Base-by-base conservation (phyloP, 805 yeast species). In the Zygosaccharomyces siamensis region DNA sequence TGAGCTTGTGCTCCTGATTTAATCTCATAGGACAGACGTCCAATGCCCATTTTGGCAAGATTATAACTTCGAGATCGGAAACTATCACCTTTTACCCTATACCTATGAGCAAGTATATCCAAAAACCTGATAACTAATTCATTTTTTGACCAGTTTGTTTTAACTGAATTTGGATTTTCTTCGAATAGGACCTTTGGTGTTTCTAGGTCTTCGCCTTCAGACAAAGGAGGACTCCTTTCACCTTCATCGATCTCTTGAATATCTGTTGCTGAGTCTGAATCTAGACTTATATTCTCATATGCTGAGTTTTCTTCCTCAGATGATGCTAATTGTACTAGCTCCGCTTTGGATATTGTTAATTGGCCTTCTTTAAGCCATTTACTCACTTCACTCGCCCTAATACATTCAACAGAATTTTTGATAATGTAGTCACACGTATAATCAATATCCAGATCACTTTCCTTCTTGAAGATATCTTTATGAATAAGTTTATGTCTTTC, bases 51-150 rank as follows among this genome's bases (percentile, higher is more conserved):
- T 18, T 48, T 53, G 14, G 68, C 68, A 11, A 64, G 43, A 40
- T 50, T 55, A 43, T 66, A 66, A 36, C 67, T 52, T 45, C 64
- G 57, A 7, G 62, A 47, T 16, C 69, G 52, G 43, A 54, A 63
- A 30, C 33, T 40, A 46, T 66, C 69, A 5, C 67, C 66, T 43
- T 61, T 53, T 1, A 55, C 45, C 30, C 52, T 52, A 47, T 61
- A 62, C 43, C 58, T 62, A 27, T 50, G 53, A 4, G 58, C 51
- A 4, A 66, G 45, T 16, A 38, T 50, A 6, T 50, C 49, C 28
- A 66, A 45, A 4, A 59, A 54, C 3, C 48, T 45, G 11, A 58
- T 49, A 6, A 65, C 45, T 11, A 39, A 14, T 10, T 53, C 49
- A 39, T 65, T 64, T 12, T 46, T 47, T 12, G 39, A 43, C 41